Conservation (phyloP, 805 yeast species). For the Suhomyces sp. region DNA sequence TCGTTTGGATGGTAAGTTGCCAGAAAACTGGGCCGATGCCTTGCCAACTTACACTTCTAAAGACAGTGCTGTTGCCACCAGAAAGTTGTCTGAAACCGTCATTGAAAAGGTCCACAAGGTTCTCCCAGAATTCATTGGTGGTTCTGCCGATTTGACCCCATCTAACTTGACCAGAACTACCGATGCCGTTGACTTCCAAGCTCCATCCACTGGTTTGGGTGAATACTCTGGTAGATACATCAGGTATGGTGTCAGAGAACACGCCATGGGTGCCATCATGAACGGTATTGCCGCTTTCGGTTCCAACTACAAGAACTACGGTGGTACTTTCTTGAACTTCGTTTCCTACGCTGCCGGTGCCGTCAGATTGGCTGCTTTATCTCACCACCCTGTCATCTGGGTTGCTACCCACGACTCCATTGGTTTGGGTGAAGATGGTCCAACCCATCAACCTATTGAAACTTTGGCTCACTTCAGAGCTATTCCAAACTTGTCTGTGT, state of each 20-base stretch:
- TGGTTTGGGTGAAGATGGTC: conserved; percentile 92
- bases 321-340: conserved; percentile 97
- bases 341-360: conserved; percentile 84
- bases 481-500: conserved; percentile 73
- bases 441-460: conserved; percentile 91
- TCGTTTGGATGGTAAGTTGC: conserved; percentile 75
- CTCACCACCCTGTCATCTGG: conserved; percentile 81
- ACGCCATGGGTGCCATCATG: conserved; percentile 97
- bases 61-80: conserved; percentile 86
- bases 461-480: conserved; percentile 86
- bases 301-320: conserved; percentile 83
- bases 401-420: conserved; percentile 89
- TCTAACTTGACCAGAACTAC: conserved; percentile 91
- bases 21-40: conserved; percentile 72
- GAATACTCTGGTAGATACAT: conserved; percentile 88
- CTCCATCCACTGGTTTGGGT: conserved; percentile 76
- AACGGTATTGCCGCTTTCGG: conserved; percentile 94
- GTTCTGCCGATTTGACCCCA: conserved; percentile 97
- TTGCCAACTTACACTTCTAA: conserved; percentile 77
- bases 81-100: conserved; percentile 87
- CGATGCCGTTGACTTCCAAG: conserved; percentile 88
- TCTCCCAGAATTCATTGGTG: conserved; percentile 91
- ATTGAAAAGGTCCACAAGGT: conserved; percentile 57
- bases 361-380: conserved; percentile 76
- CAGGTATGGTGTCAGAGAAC: conserved; percentile 98